Evolutionary conservation across 805 yeast species (phyloP).

Genomic region (Priceomyces fermenticarens): DNA sequence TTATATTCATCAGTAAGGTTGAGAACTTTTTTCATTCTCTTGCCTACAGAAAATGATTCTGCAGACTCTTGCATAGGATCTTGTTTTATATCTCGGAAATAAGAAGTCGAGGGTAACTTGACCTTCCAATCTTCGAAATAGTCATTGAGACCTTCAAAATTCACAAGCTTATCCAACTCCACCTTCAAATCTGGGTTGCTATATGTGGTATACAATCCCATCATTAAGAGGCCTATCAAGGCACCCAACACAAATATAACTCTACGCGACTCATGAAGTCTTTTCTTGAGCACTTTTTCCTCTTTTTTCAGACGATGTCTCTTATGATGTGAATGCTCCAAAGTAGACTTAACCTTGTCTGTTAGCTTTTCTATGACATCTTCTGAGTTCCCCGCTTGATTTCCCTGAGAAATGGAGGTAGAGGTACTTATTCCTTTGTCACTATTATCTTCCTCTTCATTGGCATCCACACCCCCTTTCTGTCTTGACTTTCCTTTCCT

Average conservation of each 20-base stretch:
- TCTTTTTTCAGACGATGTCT: constrained; percentile 40
- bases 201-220: constrained; percentile 53
- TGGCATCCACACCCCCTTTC: neutral
- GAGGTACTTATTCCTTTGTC: neutral
- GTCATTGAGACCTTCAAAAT: constrained; percentile 55
- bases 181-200: constrained; percentile 37
- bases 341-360: neutral
- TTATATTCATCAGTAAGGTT: constrained; percentile 63
- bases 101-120: constrained; percentile 63
- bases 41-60: constrained; percentile 88
- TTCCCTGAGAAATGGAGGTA: neutral
- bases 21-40: constrained; percentile 48
- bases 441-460: neutral
- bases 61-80: constrained; percentile 50
- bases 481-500: neutral
- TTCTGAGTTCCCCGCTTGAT: neutral
- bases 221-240: constrained; percentile 60
- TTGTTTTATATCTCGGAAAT: constrained; percentile 51
- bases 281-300: constrained; percentile 14
- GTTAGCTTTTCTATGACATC: neutral
- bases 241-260: constrained; percentile 70
- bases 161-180: constrained; percentile 49
- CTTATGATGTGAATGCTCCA: constrained; percentile 6
- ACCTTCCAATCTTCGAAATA: constrained; percentile 73
- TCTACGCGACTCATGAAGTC: constrained; percentile 50